Base-by-base conservation (phyloP, 2,329 filamentous ascomycete genomes). In the Trichoderma asperellum region DNA sequence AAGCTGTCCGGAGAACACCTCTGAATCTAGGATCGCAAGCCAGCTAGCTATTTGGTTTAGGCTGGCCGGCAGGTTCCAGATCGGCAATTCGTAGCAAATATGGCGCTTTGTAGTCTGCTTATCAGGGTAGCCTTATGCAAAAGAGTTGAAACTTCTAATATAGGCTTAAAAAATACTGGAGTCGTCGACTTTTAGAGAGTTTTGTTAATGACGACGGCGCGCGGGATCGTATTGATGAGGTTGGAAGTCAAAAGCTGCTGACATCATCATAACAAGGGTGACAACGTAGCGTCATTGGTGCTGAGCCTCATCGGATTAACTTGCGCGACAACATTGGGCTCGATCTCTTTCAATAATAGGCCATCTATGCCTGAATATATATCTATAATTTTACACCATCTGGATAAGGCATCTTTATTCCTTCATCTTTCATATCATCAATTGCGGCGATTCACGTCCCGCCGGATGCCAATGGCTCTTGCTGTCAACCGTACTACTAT, bases 301-400 rank as follows among this genome's bases (percentile, higher is more conserved):
- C 14, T 68, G 55, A 29, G 27, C 61, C 68, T 66, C 55, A 56
- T 53, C 24, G 55, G 35, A n/a, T n/a, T 12, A 37, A 34, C 32
- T n/a, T 52, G 32, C 40, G 3, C 29, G 59, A 11, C 24, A 21
- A n/a, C 37, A 47, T 60, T 34, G 35, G 34, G 43, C 59, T 35
- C 29, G 56, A 7, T 27, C 18, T 47, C 14, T 7, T 5, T 27
- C 43, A 29, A 34, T 29, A n/a, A 47, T 57, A 24, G 27, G 34
- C 27, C 16, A 16, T 61, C 57, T 40, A 68, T 56, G 35, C 37
- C 49, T 37, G 2, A 35, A 47, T 53, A 68, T 24, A 16, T 49
- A 47, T 53, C 62, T 24, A 16, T 49, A 35, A 21, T 70, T 67
- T 70, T 62, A 62, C 68, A 57, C 62, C 55, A 40, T 62, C 40